These are phyloP conservation scores for Cutaneotrichosporon curvatum DNA, from an alignment of 1,284 basidiomycete genomes.

Conservation along the genomic window DNA sequence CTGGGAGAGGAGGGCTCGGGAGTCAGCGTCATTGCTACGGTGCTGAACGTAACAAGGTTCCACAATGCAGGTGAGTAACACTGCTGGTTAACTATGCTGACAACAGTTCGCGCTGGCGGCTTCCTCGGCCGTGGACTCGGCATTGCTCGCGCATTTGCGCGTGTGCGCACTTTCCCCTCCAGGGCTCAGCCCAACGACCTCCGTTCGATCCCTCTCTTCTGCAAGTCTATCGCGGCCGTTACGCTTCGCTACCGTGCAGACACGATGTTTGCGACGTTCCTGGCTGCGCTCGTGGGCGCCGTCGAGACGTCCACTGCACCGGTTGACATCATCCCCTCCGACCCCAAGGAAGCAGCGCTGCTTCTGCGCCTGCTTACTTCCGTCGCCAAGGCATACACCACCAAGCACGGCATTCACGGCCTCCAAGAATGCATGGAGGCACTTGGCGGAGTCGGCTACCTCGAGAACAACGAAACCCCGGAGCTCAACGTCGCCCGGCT, in stretches of 20 bases:
- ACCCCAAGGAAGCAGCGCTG: constrained; percentile 48
- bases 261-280: constrained; percentile 57
- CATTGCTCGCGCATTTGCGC: constrained; percentile 58
- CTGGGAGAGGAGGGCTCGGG: constrained; percentile 60
- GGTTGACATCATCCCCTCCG: constrained; percentile 2
- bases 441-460: constrained; percentile 71
- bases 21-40: constrained; percentile 60
- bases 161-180: constrained; percentile 49
- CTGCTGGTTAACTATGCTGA: neutral
- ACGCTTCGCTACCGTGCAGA: constrained; percentile 60
- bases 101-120: constrained; percentile 33
- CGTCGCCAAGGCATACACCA: constrained; percentile 62
- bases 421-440: constrained; percentile 69
- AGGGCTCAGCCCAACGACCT: constrained; percentile 52
- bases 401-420: constrained; percentile 57
- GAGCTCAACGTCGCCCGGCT: constrained; percentile 39
- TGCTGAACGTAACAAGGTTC: constrained; percentile 68
- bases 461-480: constrained; percentile 64
- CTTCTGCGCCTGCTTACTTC: constrained; percentile 63
- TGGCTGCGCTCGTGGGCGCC: constrained; percentile 57
- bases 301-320: constrained; percentile 51
- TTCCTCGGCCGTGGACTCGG: constrained; percentile 58
- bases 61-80: constrained; percentile 40
- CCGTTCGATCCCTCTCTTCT: constrained; percentile 47
- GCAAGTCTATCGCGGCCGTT: constrained; percentile 54